Base-by-base conservation (phyloP, 495 filamentous ascomycete genomes). In the Penicillium paxilli region DNA sequence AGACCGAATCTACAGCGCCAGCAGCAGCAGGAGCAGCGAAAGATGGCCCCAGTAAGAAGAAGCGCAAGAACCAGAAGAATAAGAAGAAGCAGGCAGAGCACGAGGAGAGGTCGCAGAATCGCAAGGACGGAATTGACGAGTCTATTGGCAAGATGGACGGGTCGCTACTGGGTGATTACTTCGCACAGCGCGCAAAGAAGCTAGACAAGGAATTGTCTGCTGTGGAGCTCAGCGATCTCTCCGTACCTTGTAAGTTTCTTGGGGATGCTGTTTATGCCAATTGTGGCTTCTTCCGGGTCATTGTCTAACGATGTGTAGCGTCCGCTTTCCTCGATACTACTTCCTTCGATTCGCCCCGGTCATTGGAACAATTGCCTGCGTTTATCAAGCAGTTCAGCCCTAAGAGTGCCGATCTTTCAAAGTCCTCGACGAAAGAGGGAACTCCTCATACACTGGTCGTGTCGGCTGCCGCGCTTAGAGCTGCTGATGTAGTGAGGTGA, bases 381-480 rank as follows among this genome's bases (percentile, higher is more conserved):
- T 98, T 92, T 56, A 67, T 98, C 26, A 89, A 94, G 62, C 58
- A 74, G 7, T 86, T 84, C 59, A 75, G 80, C 5, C 77, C 77
- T 12, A 70, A 78, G 48, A 64, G 66, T 17, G 47, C 59, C 14
- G 64, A 79, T 52, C 73, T 92, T 7, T 76, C 79, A 2, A 75
- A 80, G 37, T 78, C 90, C 1, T 79, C 90, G 0, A 81, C 86
- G 68, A 71, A 81, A 57, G 84, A 82, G 19, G 94, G 93, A 8
- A 80, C 85, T 9, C 94, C 94, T 14, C 92, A 96, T 67, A 97
- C 93, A 2, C 68, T 98, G 40, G 82, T 96, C 40, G 75, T 96
- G 4, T 83, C 92, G 6, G 77, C 76, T 14, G 88, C 90, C n/a
- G 93, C 87, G 0, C 72, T 96, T 26, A 79, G 93, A 57, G 89